Base-by-base conservation (phyloP, 495 filamentous ascomycete genomes). In the Staphylotrichum longicolle region DNA sequence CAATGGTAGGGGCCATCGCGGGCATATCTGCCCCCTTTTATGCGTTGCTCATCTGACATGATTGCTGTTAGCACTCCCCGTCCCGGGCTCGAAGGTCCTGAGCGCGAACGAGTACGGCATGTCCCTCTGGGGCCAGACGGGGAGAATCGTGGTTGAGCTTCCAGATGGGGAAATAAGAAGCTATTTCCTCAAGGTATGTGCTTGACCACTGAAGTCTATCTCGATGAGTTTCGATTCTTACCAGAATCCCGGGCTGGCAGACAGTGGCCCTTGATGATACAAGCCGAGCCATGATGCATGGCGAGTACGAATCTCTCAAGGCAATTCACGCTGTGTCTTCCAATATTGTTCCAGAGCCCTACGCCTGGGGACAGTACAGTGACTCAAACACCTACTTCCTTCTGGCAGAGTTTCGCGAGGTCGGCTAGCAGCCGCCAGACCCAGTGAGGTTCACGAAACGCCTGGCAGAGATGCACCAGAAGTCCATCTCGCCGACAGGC, bases 401-500 rank as follows among this genome's bases (percentile, higher is more conserved):
- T 39, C 51, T 70, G 8, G 33, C 54, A 40, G 58, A 68, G 50
- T 70, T 63, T 30, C 51, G 57, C 30, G 61, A 62, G 14, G 57
- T 70, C 12, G 57, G 60, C 57, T 47, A 60, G 30, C 72, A 59
- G 10, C 50, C 57, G 39, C 63, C 54, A 10, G 33, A 54, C 27
- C 66, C 63, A 7, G 46, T 37, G 1, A 45, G 42, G 5, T 63
- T 71, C 35, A 74, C 80, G 32, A 58, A 63, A 54, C 54, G 66
- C 5, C 58, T 65, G 14, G 68, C 83, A 4, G 72, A 75, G n/a
- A 54, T 84, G 20, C 80, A 83, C 57, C 57, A 60, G 20, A 71
- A 72, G 3, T 70, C 69, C 32, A 59, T 14, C 7, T 82, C 81
- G 6, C 82, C 80, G 2, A 78, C 68, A 12, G 77, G 76, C 1